Conservation (phyloP, 1,284 basidiomycete species). For the Nidula niveotomentosa region DNA sequence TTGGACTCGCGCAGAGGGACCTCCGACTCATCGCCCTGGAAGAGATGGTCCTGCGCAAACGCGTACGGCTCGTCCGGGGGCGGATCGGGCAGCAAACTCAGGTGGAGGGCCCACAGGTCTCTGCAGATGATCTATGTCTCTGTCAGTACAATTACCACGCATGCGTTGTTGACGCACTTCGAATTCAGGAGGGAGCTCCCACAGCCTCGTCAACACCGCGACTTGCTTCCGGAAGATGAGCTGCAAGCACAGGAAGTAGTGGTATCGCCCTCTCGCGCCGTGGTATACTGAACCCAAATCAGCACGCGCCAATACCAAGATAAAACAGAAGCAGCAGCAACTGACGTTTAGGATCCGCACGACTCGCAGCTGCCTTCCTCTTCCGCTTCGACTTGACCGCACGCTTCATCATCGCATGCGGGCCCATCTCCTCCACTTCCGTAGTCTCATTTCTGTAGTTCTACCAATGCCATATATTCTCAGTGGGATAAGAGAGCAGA, state of each 20-base stretch:
- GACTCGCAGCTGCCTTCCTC: conserved; percentile 46
- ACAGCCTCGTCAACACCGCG: conserved; percentile 56
- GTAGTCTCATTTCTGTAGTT: conserved; percentile 73
- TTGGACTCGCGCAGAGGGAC: too few relatives aligned
- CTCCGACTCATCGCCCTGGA: neutral
- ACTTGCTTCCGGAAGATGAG: conserved; percentile 78
- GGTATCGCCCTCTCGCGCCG: conserved; percentile 71
- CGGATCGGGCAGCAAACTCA: conserved; percentile 61
- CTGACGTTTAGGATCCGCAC: conserved; percentile 59
- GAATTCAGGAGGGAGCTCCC: conserved; percentile 76
- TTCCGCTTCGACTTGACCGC: conserved; percentile 52
- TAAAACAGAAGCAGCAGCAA: conserved; percentile 4
- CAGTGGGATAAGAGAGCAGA: neutral
- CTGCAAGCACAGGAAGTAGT: conserved; percentile 83
- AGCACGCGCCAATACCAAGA: neutral
- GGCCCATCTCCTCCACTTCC: conserved; percentile 57
- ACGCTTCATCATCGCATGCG: conserved; percentile 62
- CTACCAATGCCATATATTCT: conserved; percentile 31
- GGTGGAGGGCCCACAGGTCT: conserved; percentile 81
- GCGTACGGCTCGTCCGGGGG: conserved; percentile 61
- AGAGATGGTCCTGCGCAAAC: conserved; percentile 29
- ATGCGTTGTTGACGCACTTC: conserved; percentile 53
- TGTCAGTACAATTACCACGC: conserved; percentile 7
- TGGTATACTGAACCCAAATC: conserved; percentile 65
- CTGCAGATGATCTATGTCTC: conserved; percentile 66